Evolutionary conservation across 2,329 filamentous ascomycete genomes (phyloP).

Genomic region (Exophiala phaeomuriformis): DNA sequence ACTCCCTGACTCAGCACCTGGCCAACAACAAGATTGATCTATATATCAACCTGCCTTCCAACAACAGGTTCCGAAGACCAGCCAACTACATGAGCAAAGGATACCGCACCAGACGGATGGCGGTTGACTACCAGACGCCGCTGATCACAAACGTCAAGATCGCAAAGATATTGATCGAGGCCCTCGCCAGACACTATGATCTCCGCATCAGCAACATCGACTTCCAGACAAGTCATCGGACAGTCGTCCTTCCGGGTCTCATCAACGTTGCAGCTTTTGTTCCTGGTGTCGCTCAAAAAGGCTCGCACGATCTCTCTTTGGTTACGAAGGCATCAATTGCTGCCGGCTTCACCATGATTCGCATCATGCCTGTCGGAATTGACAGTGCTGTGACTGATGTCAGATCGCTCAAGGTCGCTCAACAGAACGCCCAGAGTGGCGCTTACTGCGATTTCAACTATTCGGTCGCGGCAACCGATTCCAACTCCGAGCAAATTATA

Average conservation of each 20-base stretch:
- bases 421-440: slow-evolving; percentile 60
- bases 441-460: slow-evolving; percentile 73
- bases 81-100: slow-evolving; percentile 99
- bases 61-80: slow-evolving; percentile 90
- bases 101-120: slow-evolving; percentile 94
- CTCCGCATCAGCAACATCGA: slow-evolving; percentile 77
- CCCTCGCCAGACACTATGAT: slow-evolving; percentile 80
- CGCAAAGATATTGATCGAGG: slow-evolving; percentile 93
- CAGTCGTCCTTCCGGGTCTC: slow-evolving; percentile 63
- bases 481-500: slow-evolving; percentile 67
- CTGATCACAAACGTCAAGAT: slow-evolving; percentile 99
- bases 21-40: slow-evolving; percentile 97
- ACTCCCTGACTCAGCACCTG: slow-evolving; percentile 91
- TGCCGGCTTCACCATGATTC: slow-evolving; percentile 71
- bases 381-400: slow-evolving; percentile 67
- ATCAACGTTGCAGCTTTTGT: slow-evolving; percentile 77
- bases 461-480: slow-evolving; percentile 65
- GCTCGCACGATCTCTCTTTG: slow-evolving; percentile 60
- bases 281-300: slow-evolving; percentile 59
- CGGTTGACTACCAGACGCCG: slow-evolving; percentile 94
- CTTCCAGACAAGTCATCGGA: slow-evolving; percentile 82
- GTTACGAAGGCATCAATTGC: slow-evolving; percentile 68
- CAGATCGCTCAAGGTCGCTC: slow-evolving; percentile 61
- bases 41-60: slow-evolving; percentile 99
- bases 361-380: slow-evolving; percentile 68